Evolutionary conservation across 2,329 filamentous ascomycete species (phyloP).

Genomic region (Domatiomyces catenatus): DNA sequence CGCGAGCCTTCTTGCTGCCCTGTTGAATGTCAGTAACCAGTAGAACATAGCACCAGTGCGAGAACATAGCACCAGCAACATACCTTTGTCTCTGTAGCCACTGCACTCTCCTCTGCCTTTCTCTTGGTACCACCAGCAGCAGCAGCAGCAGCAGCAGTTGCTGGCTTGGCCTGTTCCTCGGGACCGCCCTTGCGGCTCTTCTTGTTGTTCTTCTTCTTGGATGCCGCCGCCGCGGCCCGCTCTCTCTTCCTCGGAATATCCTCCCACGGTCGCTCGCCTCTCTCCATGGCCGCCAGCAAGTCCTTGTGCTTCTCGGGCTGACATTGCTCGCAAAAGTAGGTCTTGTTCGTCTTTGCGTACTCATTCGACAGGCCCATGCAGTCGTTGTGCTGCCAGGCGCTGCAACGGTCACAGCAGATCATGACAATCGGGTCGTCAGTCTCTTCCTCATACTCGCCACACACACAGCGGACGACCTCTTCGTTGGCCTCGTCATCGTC

Average conservation of each 20-base stretch:
- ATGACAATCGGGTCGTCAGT: slow-evolving; percentile 78
- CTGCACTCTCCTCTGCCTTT: slow-evolving; percentile 28
- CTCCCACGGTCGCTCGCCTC: slow-evolving; percentile 79
- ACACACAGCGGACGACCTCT: slow-evolving; percentile 83
- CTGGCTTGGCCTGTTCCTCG: slow-evolving; percentile 25
- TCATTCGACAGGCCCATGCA: slow-evolving; percentile 78
- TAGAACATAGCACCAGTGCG: not conserved
- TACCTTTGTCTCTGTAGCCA: slow-evolving; percentile 12
- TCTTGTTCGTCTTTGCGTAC: slow-evolving; percentile 46
- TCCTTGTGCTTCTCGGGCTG: slow-evolving; percentile 67
- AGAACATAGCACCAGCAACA: not conserved
- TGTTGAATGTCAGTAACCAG: slow-evolving; percentile 16
- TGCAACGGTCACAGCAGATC: slow-evolving; percentile 89
- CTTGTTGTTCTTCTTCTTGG: slow-evolving; percentile 33
- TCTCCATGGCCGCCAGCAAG: slow-evolving; percentile 60
- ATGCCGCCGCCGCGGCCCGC: slow-evolving; percentile 40
- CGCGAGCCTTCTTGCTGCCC: slow-evolving; percentile 18
- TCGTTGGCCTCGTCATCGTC: slow-evolving; percentile 40
- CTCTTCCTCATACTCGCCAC: slow-evolving; percentile 70
- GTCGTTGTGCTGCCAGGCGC: slow-evolving; percentile 93
- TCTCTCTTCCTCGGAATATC: slow-evolving; percentile 48
- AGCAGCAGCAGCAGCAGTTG: slow-evolving; percentile 11
- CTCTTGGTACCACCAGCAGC: slow-evolving; percentile 26
- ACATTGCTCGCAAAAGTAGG: slow-evolving; percentile 90
- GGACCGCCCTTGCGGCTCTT: slow-evolving; percentile 45